Evolutionary conservation across 2,329 filamentous ascomycete species (phyloP), one percentile per base, ranked within the genome.

Genomic region (Arthrinium puccinioides): DNA sequence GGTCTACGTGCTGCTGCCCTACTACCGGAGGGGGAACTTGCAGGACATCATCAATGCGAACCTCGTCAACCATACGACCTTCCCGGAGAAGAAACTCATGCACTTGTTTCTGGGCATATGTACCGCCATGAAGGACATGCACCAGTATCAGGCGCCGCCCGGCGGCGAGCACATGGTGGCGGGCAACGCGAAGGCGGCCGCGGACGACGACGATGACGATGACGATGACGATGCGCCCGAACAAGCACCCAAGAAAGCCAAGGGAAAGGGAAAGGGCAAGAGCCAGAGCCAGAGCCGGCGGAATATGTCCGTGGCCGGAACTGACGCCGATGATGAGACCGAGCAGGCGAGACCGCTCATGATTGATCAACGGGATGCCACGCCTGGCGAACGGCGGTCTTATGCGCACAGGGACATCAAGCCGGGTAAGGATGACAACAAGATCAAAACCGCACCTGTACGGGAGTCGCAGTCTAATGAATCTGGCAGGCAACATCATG

Each of bases 41-140:
- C 92, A 98, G 66, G 92, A 98, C 64, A 84, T 94, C 57, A 97
- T 98, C 70, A 98, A 98, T 62, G 90, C 92, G 46, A 98, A 98
- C 63, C 70, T 97, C 38, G 90, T 98, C 61, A 97, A 97, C 62
- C 87, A 94, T 59, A 86, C 85, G 25, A 75, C 74, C 36, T 97
- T 98, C 53, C 88, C 90, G 1, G 90, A 97, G 66, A 76, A 81
- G 57, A 74, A 82, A 51, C 69, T 98, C 44, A 90, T 97, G 88
- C 70, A 82, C 41, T 63, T 98, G 42, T 96, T 98, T 60, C 67
- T 96, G 28, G 92, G 92, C 13, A 88, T 98, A 3, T 96, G 90
- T 60, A 79, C 80, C 52, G 92, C 87, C 29, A 66, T 98, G 42
- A 82, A 83, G 56, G 79, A 82, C 24, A 96, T 98, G 87, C 92